Conservation (phyloP, 352 stramenopile genomes). For the Pythium vanterpoolii region DNA sequence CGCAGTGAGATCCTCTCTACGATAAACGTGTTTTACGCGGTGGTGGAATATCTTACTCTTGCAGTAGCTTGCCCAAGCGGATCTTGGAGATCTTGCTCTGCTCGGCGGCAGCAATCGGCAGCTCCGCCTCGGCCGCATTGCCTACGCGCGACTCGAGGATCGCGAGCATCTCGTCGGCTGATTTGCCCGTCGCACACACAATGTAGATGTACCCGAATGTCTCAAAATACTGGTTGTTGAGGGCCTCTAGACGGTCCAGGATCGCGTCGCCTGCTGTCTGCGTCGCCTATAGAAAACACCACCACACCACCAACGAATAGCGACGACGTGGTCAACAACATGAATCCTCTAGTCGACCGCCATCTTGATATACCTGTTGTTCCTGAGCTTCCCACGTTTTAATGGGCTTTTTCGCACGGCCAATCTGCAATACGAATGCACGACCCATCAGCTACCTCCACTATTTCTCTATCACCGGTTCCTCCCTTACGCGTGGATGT, state of each 20-base stretch:
- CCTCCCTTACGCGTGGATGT: conserved; percentile 43
- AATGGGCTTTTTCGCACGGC: conserved; percentile 59
- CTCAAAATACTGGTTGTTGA: conserved; percentile 66
- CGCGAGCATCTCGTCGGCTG: conserved; percentile 63
- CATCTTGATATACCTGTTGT: conserved; percentile 38
- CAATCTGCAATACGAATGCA: conserved; percentile 37
- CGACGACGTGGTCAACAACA: not conserved
- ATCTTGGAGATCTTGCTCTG: conserved; percentile 82
- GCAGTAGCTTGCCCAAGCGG: conserved; percentile 58
- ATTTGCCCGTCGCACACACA: conserved; percentile 77
- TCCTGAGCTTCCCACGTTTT: conserved; percentile 74
- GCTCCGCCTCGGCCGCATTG: conserved; percentile 43
- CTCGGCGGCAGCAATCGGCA: conserved; percentile 56
- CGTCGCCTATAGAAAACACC: conserved; percentile 33
- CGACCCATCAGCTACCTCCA: not conserved
- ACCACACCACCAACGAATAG: not conserved
- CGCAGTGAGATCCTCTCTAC: not conserved
- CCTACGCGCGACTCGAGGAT: conserved; percentile 58
- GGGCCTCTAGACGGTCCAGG: conserved; percentile 55
- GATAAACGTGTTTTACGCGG: not conserved
- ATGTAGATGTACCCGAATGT: conserved; percentile 83
- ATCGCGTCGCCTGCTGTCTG: conserved; percentile 45
- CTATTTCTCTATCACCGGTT: too few species aligned
- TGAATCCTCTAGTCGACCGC: too few species aligned
- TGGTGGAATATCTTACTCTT: conserved; percentile 36